Evolutionary conservation across 2,329 filamentous ascomycete species (phyloP), one percentile per base, ranked within the genome.

Genomic region (Cercospora janseana): DNA sequence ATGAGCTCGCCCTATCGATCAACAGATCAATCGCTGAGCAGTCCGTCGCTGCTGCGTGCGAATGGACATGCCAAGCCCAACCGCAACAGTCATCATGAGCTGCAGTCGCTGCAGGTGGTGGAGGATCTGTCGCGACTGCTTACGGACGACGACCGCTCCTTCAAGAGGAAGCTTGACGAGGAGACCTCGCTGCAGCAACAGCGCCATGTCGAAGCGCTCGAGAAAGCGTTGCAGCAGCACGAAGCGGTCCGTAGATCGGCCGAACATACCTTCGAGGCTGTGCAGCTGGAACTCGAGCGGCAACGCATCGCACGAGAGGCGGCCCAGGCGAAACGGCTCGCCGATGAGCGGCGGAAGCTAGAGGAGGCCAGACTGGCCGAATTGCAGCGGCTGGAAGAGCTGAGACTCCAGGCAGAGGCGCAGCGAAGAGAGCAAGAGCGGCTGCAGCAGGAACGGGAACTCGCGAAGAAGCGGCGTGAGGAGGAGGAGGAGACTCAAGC

Each of bases 141-240:
- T 8, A 44, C 53, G 6, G 52, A 58, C 38, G 43, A 53, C 24
- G 52, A 58, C 27, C 49, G 50, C 27, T 43, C 46, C 9, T 57
- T 57, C 35, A 51, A 50, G n/a, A 46, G 49, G 35, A 35, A 51
- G 28, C 28, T 60, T 12, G 58, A 57, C 47, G 51, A 58, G 23
- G 48, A 52, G 16, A 26, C 51, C 6, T 43, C 46, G 15, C 29
- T 49, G 38, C 58, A 58, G 27, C 49, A 58, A 43, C 49, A 46
- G n/a, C 45, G 40, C 13, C 58, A 60, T 26, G 49, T 55, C 9
- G 51, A 55, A 35, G 56, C 56, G 10, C 48, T 60, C 18, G 56
- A 58, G 18, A 43, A 48, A 21, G 51, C 58, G 10, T 43, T 55
- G 9, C 49, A 45, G 13, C 47, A 57, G 27, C 58, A 60, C 35